Percentiles rank a stretch among this genome's conserved stretches.
phyloP scores from a whole-genome alignment of 148 eudicot genomes.

The Selenicereus undatus region DNA sequence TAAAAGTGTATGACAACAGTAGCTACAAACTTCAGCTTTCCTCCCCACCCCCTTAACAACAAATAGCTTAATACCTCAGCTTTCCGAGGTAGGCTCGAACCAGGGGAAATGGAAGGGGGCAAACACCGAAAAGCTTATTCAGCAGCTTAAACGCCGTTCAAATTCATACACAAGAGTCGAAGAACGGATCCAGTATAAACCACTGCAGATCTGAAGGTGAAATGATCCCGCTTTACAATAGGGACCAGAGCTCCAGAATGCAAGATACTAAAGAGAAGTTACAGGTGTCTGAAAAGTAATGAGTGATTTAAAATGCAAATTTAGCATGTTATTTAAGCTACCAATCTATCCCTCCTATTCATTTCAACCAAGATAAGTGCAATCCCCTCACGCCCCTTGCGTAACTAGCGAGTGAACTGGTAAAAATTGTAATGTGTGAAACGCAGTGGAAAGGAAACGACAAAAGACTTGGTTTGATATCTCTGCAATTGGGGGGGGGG shows the following conservation, averaged over 20 bases:
- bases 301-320: not conserved
- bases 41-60: not conserved
- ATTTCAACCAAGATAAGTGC: not conserved
- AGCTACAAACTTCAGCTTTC: not conserved
- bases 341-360: not conserved
- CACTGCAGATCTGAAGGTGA: not conserved
- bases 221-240: too few relatives aligned
- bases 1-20: not conserved
- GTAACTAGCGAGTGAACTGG: too few relatives aligned
- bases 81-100: not conserved
- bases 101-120: not conserved
- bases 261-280: too few relatives aligned
- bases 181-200: not conserved
- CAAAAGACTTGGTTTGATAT: too few relatives aligned
- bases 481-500: too few relatives aligned
- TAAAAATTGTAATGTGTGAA: too few relatives aligned
- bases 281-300: not conserved
- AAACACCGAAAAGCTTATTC: not conserved
- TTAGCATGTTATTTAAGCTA: not conserved
- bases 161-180: not conserved
- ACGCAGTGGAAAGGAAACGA: too few relatives aligned
- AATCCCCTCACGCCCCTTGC: too few relatives aligned
- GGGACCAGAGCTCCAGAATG: too few relatives aligned
- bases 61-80: not conserved
- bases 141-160: not conserved